Base-by-base conservation (phyloP, 1,284 basidiomycete species). In the Sanghuangporus sanghuang region DNA sequence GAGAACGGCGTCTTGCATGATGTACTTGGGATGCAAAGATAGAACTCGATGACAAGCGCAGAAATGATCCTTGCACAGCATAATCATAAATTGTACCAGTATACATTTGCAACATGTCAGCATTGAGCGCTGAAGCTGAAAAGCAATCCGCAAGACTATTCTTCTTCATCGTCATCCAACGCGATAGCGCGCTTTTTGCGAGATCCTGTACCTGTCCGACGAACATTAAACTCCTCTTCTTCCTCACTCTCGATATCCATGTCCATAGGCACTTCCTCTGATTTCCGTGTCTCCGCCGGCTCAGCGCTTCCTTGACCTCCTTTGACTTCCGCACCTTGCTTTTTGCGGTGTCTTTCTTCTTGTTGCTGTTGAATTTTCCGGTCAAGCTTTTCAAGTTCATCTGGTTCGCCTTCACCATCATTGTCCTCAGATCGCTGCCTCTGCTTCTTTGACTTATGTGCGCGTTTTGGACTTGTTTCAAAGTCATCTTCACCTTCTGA, bases 221-320 rank as follows among this genome's bases (percentile, higher is more conserved):
- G 82, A 39, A 87, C 81, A 61, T 79, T 82, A 67, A 84, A 79
- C 62, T 87, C 86, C 58, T 86, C 85, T 52, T 83, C 83, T 38
- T 90, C 89, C 54, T 83, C 81, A 67, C 90, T 87, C 67, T 89
- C 86, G 67, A 88, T 90, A 71, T 92, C 90, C 2, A 90, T 81
- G 57, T 90, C 90, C 85, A 90, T 89, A n/a, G 16, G 16, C 44
- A 46, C 77, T n/a, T 76, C 78, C 56, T 71, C 73, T 16, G 70
- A 72, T 2, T 75, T 75, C 2, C 71, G 72, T n/a, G 74, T 77
- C 48, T 75, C 78, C 4, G 72, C 77, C 5, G 72, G 75, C 2
- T 75, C 77, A 46, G 75, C 78, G 6, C 62, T 68, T 21, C 62
- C 65, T 27, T 62, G 64, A 21, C 62, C 66, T 32, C 67, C 62